A percentile compares a stretch with the other conserved stretches of the same genome.
phyloP scores from a whole-genome alignment of 768 basidiomycete species.

The Lactifluus volemus region DNA sequence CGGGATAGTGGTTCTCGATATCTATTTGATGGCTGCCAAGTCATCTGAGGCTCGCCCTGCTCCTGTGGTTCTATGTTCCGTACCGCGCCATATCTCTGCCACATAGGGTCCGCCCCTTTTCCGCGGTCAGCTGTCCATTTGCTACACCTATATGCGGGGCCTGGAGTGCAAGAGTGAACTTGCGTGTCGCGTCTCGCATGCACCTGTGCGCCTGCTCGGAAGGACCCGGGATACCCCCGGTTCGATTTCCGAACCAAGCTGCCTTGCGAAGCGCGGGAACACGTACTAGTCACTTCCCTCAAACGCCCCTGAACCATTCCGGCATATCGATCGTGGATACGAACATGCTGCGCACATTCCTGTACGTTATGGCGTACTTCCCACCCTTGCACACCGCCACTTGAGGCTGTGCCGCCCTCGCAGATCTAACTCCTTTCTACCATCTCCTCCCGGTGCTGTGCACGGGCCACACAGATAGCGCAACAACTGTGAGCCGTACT shows the following conservation, averaged over 20 bases:
- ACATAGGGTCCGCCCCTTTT: not conserved
- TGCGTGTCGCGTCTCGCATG: not conserved
- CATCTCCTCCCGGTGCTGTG: constrained; percentile 8
- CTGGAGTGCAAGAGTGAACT: not conserved
- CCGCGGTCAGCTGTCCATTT: constrained; percentile 8
- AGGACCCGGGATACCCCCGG: constrained; percentile 5
- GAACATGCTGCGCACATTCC: not conserved
- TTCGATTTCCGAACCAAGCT: constrained; percentile 17
- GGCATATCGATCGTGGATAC: constrained; percentile 12
- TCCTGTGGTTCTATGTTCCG: constrained; percentile 2
- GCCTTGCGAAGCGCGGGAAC: not conserved
- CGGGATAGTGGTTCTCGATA: not conserved
- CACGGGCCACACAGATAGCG: constrained; percentile 8
- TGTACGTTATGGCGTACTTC: not conserved
- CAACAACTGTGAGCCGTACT: not conserved
- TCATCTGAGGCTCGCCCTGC: not conserved
- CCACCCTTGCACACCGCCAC: not conserved
- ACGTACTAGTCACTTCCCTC: not conserved
- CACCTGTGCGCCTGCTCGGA: not conserved
- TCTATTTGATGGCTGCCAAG: not conserved
- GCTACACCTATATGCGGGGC: not conserved
- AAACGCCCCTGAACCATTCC: constrained; percentile 8
- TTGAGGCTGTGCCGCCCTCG: constrained; percentile 11
- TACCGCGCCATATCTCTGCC: not conserved
- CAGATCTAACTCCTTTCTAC: constrained; percentile 3